A percentile compares a stretch with the other conserved stretches of the same genome.
phyloP scores from a whole-genome alignment of 768 basidiomycete species.

The Suillus alpinus region DNA sequence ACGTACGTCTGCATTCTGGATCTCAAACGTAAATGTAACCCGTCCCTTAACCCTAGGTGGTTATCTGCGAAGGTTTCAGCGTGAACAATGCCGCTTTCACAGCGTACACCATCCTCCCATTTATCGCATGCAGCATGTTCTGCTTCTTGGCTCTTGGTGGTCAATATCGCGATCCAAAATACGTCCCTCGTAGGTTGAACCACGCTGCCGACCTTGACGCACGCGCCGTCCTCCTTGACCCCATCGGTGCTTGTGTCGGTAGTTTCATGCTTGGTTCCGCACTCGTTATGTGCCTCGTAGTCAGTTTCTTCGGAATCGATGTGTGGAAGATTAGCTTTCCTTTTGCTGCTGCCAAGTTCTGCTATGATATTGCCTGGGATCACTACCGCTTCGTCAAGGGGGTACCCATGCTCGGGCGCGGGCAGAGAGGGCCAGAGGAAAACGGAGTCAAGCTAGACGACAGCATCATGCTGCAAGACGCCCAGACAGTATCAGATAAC shows the following conservation, averaged over 20 bases:
- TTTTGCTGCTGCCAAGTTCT: conserved; percentile 69
- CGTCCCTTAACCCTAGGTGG: conserved; percentile 36
- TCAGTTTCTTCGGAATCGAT: conserved; percentile 72
- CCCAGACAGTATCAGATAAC: neutral
- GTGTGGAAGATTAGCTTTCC: conserved; percentile 86
- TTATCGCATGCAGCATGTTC: conserved; percentile 62
- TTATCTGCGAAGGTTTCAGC: conserved; percentile 83
- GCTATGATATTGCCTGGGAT: conserved; percentile 64
- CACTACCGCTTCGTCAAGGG: conserved; percentile 41
- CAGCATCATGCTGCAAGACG: neutral
- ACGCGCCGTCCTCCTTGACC: conserved; percentile 68
- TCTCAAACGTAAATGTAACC: neutral
- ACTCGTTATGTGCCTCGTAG: conserved; percentile 70
- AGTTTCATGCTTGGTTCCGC: conserved; percentile 61
- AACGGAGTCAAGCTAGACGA: neutral
- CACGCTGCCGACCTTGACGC: conserved; percentile 41
- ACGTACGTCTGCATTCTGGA: conserved; percentile 36
- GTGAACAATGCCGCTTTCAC: conserved; percentile 79
- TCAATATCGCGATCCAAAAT: conserved; percentile 56
- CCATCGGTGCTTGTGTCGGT: conserved; percentile 71
- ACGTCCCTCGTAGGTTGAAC: conserved; percentile 49
- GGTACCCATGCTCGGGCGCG: conserved; percentile 19
- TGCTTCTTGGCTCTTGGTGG: conserved; percentile 57
- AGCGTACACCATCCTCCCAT: conserved; percentile 80
- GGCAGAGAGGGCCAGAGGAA: neutral